These are phyloP conservation scores for Aspergillus unguis DNA, from an alignment of 2,329 filamentous ascomycete genomes.

Conservation along the genomic window DNA sequence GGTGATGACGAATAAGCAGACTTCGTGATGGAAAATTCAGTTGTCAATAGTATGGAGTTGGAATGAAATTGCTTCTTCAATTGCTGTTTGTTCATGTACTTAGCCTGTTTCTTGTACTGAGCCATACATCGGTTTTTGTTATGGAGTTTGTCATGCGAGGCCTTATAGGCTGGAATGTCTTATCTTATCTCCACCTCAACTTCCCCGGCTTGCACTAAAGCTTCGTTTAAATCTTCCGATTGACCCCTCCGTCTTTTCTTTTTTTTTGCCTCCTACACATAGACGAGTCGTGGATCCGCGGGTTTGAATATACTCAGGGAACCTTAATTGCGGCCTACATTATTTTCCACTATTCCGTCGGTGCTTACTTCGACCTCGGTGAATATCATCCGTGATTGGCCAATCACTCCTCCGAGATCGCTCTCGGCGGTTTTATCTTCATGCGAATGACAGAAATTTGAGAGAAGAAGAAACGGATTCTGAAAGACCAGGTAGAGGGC, in stretches of 20 bases:
- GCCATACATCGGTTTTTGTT: neutral
- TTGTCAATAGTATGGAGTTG: conserved; percentile 4
- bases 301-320: neutral
- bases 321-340: no score
- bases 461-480: neutral
- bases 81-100: neutral
- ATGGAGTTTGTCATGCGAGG: no score
- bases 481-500: neutral
- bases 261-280: no score
- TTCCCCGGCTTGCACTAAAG: no score
- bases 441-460: conserved; percentile 12
- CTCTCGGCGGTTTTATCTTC: conserved; percentile 13
- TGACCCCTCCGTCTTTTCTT: no score
- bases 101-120: neutral
- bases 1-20: conserved; percentile 21
- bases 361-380: neutral
- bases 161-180: no score
- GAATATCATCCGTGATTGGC: conserved; percentile 12
- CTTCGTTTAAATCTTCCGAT: no score
- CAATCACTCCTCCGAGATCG: conserved; percentile 7
- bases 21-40: neutral
- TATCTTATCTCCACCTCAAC: no score
- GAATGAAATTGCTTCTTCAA: conserved; percentile 7
- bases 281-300: no score
- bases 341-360: neutral